A percentile compares a stretch with the other conserved stretches of the same genome.
These are phyloP conservation scores for Polyrhizophydium stewartii DNA, from an alignment of 371 early-diverging fungal genomes.

Conservation along the genomic window DNA sequence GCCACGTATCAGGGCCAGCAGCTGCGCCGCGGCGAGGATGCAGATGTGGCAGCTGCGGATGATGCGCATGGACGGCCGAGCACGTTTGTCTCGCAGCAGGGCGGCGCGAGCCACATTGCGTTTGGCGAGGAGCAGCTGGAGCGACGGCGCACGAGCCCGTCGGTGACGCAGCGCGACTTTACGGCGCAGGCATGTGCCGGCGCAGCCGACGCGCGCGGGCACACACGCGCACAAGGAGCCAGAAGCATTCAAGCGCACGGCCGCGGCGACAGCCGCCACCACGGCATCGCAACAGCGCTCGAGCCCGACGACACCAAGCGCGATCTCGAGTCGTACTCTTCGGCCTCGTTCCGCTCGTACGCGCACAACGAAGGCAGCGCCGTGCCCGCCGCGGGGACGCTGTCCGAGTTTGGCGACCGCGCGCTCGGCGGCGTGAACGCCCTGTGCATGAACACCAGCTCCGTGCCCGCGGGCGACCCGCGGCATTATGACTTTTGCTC, in stretches of 20 bases:
- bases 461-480: constrained; percentile 32
- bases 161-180: constrained; percentile 17
- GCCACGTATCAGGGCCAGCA: constrained; percentile 1
- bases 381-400: not conserved
- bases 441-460: constrained; percentile 11
- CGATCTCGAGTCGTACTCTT: not conserved
- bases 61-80: not conserved
- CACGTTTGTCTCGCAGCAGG: not conserved
- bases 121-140: constrained; percentile 8
- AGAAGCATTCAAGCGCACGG: not conserved
- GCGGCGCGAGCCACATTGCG: constrained; percentile 13
- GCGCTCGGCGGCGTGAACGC: not conserved
- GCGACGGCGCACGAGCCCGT: constrained; percentile 3
- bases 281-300: not conserved
- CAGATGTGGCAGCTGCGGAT: not conserved
- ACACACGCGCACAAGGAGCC: not conserved
- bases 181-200: not conserved
- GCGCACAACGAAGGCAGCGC: not conserved
- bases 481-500: constrained; percentile 9
- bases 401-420: not conserved
- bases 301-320: constrained; percentile 1
- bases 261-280: not conserved
- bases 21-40: not conserved
- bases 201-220: not conserved
- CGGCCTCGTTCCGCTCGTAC: not conserved